Base-by-base conservation (phyloP, 371 early-diverging fungal genomes). In the Rhizopus stolonifer region DNA sequence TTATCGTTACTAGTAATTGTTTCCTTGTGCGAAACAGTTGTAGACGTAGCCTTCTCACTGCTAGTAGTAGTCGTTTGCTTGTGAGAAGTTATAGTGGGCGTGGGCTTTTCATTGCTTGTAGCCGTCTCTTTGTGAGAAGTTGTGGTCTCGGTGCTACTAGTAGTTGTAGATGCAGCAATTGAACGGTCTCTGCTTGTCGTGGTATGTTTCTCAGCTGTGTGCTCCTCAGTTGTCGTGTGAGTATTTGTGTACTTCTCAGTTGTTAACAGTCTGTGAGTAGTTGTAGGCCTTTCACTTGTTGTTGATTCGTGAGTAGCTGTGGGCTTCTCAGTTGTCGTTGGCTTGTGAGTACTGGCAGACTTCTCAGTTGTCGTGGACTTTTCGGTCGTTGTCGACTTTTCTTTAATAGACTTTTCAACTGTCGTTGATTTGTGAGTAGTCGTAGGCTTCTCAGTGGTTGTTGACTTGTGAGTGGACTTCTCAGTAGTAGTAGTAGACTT, bases 331-430 rank as follows among this genome's bases (percentile, higher is more conserved):
- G 47, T 52, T 17, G 32, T 17, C 24, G 33, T 32, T 9, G 47
- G 17, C 18, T 48, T 22, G 5, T 36, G 1, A 36, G 15, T 1
- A 36, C n/a, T 33, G 4, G 49, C 33, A 23, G 26, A 31, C 23
- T 49, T 49, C n/a, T 34, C 38, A 45, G 45, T 45, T 24, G 45
- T 24, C 22, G 47, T 47, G 8, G 47, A 11, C 44, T 44, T 52
- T 11, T 52, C 18, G 10, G 31, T 34, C 14, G 36, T n/a, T 22
- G 38, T 50, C 8, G 11, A 3, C 13, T 49, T 38, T 8, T 49
- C 44, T 6, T 31, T 34, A 14, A 14, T 36, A 1, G 36, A 21
- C 24, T 23, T 43, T 22, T 43, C 3, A 15, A n/a, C 17, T 11
- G 38, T 15, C 14, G 38, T 38, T 1, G 24, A 5, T n/a, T 51